Percentiles rank a stretch among this genome's conserved stretches.
Conservation (phyloP, 2,329 filamentous ascomycete species). For the Phialemoniopsis sp. region DNA sequence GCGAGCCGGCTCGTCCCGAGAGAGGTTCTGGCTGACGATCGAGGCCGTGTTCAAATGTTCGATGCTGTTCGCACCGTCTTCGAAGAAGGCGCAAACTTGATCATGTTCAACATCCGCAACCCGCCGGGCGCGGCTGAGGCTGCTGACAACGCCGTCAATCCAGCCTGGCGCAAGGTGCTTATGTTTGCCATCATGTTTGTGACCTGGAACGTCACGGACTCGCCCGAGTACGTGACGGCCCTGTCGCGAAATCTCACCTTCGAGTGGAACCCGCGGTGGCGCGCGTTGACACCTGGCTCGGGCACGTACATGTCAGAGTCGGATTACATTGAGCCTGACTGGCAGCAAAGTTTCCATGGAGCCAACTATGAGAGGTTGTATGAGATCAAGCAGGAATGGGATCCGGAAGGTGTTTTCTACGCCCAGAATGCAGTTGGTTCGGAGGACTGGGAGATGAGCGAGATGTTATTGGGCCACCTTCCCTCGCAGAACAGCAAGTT, state of each 20-base stretch:
- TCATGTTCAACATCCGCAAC: conserved; percentile 9
- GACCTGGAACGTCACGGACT: conserved; percentile 6
- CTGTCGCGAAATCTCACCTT: conserved; percentile 6
- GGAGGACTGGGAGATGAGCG: conserved; percentile 13
- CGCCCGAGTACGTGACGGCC: neutral
- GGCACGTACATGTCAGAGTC: conserved; percentile 1
- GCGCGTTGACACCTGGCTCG: neutral
- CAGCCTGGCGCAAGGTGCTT: conserved; percentile 6
- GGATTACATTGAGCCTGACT: conserved; percentile 15
- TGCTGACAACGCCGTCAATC: conserved; percentile 9
- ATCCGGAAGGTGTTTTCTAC: conserved; percentile 24
- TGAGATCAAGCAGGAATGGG: conserved; percentile 23
- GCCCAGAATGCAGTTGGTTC: conserved; percentile 14
- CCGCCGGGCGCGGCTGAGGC: neutral
- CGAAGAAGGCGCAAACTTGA: conserved; percentile 5
- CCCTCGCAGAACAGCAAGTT: neutral
- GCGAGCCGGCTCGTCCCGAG: conserved; percentile 22
- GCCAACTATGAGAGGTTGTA: conserved; percentile 22
- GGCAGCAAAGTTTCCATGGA: conserved; percentile 27
- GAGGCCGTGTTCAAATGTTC: conserved; percentile 18
- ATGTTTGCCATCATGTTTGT: conserved; percentile 10
- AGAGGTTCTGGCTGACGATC: conserved; percentile 16
- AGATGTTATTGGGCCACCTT: neutral
- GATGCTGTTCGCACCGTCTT: conserved; percentile 4
- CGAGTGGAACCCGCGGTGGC: conserved; percentile 7